Conservation (phyloP, 306 rosid species). For the Cicer arietinum region DNA sequence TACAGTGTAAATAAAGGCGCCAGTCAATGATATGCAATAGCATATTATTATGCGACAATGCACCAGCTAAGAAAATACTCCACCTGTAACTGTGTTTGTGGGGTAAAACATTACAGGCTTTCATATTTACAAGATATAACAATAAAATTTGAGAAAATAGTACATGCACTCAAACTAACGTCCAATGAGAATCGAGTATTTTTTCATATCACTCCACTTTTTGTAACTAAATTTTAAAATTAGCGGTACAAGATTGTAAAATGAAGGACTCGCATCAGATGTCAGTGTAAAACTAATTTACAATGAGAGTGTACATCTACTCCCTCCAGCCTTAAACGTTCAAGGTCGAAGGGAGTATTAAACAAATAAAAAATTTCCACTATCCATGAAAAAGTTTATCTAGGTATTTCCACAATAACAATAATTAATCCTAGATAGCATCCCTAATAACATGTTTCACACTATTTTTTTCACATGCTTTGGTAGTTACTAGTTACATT, state of each 20-base stretch:
- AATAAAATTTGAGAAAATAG: neutral
- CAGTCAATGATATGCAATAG: slow-evolving; percentile 39
- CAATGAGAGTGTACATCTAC: too few species aligned
- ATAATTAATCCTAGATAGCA: slow-evolving; percentile 11
- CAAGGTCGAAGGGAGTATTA: neutral
- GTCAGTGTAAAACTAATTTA: too few species aligned
- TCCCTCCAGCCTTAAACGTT: neutral
- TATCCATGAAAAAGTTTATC: neutral
- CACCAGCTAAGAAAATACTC: slow-evolving; percentile 4
- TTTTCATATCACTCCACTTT: too few species aligned
- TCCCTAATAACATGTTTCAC: slow-evolving; percentile 21
- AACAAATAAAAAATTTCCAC: neutral
- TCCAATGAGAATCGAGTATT: too few species aligned
- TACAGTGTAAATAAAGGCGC: slow-evolving; percentile 34
- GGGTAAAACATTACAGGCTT: neutral
- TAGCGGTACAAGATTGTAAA: too few species aligned
- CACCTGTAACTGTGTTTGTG: neutral
- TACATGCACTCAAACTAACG: too few species aligned
- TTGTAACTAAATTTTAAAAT: too few species aligned
- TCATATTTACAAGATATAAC: neutral
- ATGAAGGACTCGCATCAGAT: too few species aligned
- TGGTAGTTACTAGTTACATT: neutral
- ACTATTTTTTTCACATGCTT: neutral
- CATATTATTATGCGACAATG: slow-evolving; percentile 7
- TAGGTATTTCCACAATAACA: slow-evolving; percentile 2